Base-by-base conservation (phyloP, 179 eudicot species). In the Corrigiola litoralis region DNA sequence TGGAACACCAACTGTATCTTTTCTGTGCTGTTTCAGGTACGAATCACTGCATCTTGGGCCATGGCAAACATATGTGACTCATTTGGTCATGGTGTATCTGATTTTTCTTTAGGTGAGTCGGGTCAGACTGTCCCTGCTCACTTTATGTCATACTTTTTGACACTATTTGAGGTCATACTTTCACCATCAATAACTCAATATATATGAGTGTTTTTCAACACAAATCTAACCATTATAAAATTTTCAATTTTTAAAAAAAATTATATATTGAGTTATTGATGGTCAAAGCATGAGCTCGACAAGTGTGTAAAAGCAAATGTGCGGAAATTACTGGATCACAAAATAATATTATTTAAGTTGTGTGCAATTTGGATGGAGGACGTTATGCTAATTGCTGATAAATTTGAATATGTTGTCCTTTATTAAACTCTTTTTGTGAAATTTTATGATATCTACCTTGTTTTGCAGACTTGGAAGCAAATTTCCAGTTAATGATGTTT, bases 31-130 rank as follows among this genome's bases (percentile, higher is more conserved):
- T 74, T 75, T 65, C 76, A 91, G 97, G 99, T 94, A 23, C 95
- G 98, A 24, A 81, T 92, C 61, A 82, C 95, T 64, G 92, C 99
- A 65, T 86, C 99, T 25, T 94, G 99, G 99, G 97, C 99, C 70
- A 68, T 94, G 66, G 99, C 99, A 40, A 94, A 90, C 77, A 84
- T 90, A 56, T 85, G 97, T 75, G 97, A 87, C 68, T 83, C 97
- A 71, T 79, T 90, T 29, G 81, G 89, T 28, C 91, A 90, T 66
- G 70, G 70, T 62, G 52, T 75, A 46, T 67, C 78, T 74, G 81
- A 64, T 62, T 71, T 67, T 66, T 65, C 75, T 47, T 60, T 78
- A 57, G 81, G 72, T 79, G 20, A 27, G 60, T 70, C n/a, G 16
- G 45, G 31, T 20, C 34, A 29, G 3, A 20, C 4, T 66, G 70